These are phyloP conservation scores for Trichoderma parareesei DNA, from an alignment of 495 filamentous ascomycete species.

Conservation along the genomic window DNA sequence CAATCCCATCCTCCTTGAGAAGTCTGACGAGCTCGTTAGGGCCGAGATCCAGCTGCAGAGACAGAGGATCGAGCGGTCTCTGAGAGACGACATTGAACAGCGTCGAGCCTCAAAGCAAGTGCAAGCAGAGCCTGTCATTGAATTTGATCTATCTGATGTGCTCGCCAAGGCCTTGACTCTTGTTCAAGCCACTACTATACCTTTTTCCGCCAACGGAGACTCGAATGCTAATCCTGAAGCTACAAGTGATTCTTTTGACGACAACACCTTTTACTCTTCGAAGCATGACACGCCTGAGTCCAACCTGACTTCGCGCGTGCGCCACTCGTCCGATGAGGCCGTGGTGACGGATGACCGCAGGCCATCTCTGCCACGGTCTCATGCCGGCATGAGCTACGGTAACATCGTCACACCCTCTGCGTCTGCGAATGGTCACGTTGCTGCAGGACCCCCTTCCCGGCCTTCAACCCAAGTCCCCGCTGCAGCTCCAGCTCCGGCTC, in stretches of 20 bases:
- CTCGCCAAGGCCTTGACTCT: constrained; percentile 62
- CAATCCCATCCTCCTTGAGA: constrained; percentile 72
- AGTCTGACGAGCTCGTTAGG: constrained; percentile 74
- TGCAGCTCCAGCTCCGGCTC: not conserved
- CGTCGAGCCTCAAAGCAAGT: constrained; percentile 49
- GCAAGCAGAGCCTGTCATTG: constrained; percentile 53
- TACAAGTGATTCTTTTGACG: constrained; percentile 74
- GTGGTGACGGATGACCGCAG: constrained; percentile 9
- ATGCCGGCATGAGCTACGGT: not conserved
- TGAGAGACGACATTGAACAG: constrained; percentile 69
- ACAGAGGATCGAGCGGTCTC: constrained; percentile 64
- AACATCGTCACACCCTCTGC: not conserved
- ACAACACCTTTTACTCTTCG: constrained; percentile 94
- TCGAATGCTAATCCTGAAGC: constrained; percentile 47
- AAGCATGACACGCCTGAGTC: constrained; percentile 47
- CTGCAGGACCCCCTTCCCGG: not conserved
- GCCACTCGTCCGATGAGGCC: constrained; percentile 33
- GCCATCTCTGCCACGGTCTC: constrained; percentile 6
- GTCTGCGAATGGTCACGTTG: not conserved
- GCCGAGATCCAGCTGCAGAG: constrained; percentile 77
- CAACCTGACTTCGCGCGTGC: constrained; percentile 31
- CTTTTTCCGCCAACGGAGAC: constrained; percentile 49
- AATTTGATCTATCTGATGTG: constrained; percentile 69
- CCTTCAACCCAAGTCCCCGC: not conserved
- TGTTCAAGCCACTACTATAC: constrained; percentile 39